Evolutionary conservation across 176 grass and related monocot species (phyloP), one percentile per base, ranked within the genome.

Genomic region (Hordeum marinum): DNA sequence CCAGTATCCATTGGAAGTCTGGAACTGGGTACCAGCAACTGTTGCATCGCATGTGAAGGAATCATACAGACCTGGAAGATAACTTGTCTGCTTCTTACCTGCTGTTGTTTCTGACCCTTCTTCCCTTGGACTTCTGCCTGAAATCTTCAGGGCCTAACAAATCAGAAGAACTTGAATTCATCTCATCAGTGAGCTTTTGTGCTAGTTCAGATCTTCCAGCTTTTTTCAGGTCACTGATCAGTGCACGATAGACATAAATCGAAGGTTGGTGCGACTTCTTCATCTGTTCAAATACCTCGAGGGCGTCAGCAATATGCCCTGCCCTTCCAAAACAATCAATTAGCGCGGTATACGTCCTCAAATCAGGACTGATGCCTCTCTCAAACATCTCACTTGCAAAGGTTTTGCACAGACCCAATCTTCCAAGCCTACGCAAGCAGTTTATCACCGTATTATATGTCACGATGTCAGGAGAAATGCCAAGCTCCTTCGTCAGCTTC

Each of bases 361-460:
- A 90, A 90, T 95, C 93, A 52, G 84, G 79, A 75, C 55, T 36
- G 83, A 98, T 81, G 24, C 90, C 96, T 78, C 79, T 92, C 52
- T 87, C 83, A 58, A 86, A 7, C 88, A 98, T 96, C 84, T 98
- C 91, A 13, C 58, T 65, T 36, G 88, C 82, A 58, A 98, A 84
- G 11, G 13, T 75, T 83, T 82, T 95, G 82, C 93, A 98, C 39
- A 92, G 27, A 77, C 83, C 55, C 1, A 98, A 83, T 52, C 74
- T 94, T 24, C 93, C 96, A 37, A 94, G 84, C 75, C 88, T 94
- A 1, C 88, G 88, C 32, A 92, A 27, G 84, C 87, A 94, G 76
- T 95, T 98, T 63, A 95, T 90, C 63, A 98, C 58, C 36, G 96
- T 98, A 80, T 93, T 98, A 63, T 98, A 98, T 13, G 96, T 98